Base-by-base conservation (phyloP, 352 stramenopile genomes). In the Pythium insidiosum region DNA sequence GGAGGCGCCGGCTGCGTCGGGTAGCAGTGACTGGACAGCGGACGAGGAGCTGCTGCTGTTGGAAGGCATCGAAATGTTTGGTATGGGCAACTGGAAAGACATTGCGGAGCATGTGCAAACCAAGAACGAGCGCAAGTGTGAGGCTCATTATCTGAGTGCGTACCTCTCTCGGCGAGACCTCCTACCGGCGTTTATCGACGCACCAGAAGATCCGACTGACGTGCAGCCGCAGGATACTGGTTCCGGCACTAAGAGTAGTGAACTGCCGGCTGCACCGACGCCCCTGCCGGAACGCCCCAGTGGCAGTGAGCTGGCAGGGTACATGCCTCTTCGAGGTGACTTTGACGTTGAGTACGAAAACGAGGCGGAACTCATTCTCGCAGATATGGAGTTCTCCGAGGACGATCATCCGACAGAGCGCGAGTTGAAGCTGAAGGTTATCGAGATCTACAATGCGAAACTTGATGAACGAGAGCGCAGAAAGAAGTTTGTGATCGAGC, bases 291-390 rank as follows among this genome's bases (percentile, higher is more conserved):
- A 62, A 22, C 56, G 54, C n/a, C 63, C 43, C n/a, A 67, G 67
- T 41, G 65, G 63, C 24, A 81, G 65, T 34, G 69, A 78, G 36
- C 45, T 93, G 12, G 79, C 86, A 0, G 96, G 96, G 15, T 99
- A 98, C 67, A 98, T 98, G 89, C 94, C 95, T 6, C 76, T 97
- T 20, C 88, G 96, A 46, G 88, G 92, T 9, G 95, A 98, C 52
- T 98, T 98, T 73, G 96, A 99, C 49, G 86, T 98, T 26, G 96
- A 99, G 71, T 97, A 96, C 63, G 91, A 98, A 44, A 98, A 99
- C 51, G 94, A 98, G 38, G 95, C 95, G 1, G 96, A 99, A 66
- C 43, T 97, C 38, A 88, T 97, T 25, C 58, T 99, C 20, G 88
- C 89, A 6, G 95, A 98, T 61, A 98, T 99, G 86, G 93, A 98